Base-by-base conservation (phyloP, 805 yeast genomes). In the Myxozyma kluyveri region DNA sequence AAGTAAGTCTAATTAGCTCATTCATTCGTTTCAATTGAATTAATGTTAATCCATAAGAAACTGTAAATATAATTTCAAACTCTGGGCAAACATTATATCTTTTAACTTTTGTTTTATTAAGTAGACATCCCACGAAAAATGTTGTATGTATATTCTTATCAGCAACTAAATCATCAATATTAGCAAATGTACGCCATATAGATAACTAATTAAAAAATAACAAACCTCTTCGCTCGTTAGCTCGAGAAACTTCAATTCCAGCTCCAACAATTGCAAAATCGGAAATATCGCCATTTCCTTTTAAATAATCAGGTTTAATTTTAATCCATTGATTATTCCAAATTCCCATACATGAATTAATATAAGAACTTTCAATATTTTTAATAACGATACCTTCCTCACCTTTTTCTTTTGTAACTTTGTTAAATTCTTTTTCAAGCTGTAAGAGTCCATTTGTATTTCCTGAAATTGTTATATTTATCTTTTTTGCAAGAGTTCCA, bases 181-280 rank as follows among this genome's bases (percentile, higher is more conserved):
- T 3, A 5, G 5, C 33, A 29, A 29, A 29, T 14, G 14, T 14
- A 29, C 33, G 33, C n/a, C 12, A 21, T 7, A 12, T 9, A 29
- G 14, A 29, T 29, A 29, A 9, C 12, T 29, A 22, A 5, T 22
- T 29, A 31, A 7, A 22, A 5, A 22, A 32, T 5, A 3, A 44
- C 52, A 18, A 40, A 52, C 56, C 23, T 21, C 24, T 47, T 12
- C 49, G 46, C 29, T 45, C 52, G 3, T 21, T 22, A 9, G 46
- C 33, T 6, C 58, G 51, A 14, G 24, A 9, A 4, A 24, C 32
- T 32, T 54, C 56, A 26, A 42, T 22, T 2, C 49, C 54, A 1
- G 49, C 56, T 5, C 58, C 58, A 24, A 54, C 35, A 3, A 54
- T 41, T n/a, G 52, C 50, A 24, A 49, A 47, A 33, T 54, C 56